Conservation (phyloP, 306 rosid genomes). For the Hippophae tibetana region DNA sequence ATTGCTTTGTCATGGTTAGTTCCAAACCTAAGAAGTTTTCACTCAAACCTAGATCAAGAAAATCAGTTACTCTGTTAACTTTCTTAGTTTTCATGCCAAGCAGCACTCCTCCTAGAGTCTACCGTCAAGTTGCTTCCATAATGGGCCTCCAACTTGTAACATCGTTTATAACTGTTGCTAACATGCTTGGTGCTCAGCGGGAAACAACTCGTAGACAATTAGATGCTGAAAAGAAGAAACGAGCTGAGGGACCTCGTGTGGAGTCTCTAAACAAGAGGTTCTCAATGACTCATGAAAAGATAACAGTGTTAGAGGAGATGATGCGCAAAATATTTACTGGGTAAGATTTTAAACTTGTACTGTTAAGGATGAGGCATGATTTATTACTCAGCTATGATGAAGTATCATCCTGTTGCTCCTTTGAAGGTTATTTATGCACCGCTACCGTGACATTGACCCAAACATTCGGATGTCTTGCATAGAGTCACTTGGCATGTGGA, state of each 20-base stretch:
- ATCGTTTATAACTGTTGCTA: conserved; percentile 74
- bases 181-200: conserved; percentile 78
- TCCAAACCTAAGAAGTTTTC: conserved; percentile 12
- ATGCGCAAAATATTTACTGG: conserved; percentile 97
- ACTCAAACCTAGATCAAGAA: conserved; percentile 6
- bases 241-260: conserved; percentile 77
- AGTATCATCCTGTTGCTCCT: conserved; percentile 19
- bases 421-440: conserved; percentile 95
- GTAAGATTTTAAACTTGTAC: conserved; percentile 38
- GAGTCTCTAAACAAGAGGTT: conserved; percentile 85
- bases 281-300: conserved; percentile 72
- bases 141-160: conserved; percentile 94
- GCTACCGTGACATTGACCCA: conserved; percentile 88
- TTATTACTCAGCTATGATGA: conserved; percentile 1
- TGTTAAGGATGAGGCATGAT: conserved; percentile 2
- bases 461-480: conserved; percentile 85
- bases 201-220: conserved; percentile 93
- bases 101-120: conserved; percentile 98
- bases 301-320: conserved; percentile 84
- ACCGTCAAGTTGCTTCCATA: conserved; percentile 85
- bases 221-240: conserved; percentile 96
- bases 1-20: conserved; percentile 95
- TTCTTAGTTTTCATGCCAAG: conserved; percentile 18
- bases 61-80: conserved; percentile 15
- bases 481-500: conserved; percentile 86